Evolutionary conservation across 129 eudicot species (phyloP), one percentile per base, ranked within the genome.

Genomic region (Arctium lappa): DNA sequence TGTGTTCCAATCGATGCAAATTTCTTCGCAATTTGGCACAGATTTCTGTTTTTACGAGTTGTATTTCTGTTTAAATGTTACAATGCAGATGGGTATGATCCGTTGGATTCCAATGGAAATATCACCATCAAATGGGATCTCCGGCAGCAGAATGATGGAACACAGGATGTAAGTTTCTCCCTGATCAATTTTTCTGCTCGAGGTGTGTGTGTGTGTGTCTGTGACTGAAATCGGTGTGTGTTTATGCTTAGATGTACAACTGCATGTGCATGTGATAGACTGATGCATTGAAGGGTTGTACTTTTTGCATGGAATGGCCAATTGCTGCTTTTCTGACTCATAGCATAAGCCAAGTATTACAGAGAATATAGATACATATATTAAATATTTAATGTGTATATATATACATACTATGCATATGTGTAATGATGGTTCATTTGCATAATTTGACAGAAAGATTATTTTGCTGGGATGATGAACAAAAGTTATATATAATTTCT

Each of bases 51-150:
- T 72, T 8, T 56, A 72, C 74, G 79, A 72, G 76, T 31, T 71
- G 46, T 48, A 63, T 82, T 69, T 77, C 42, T 84, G 85, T 50
- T 82, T 36, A 63, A 69, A 31, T 29, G 53, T 8, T 2, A 12
- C 16, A 66, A 73, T 88, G 94, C 88, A 94, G 98, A 86, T 90
- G 97, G 95, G 38, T 94, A 84, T 78, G 97, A 94, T 88, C 84
- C 89, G 6, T 68, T 94, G 89, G 98, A 94, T 86, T 91, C 94
- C 1, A 83, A 85, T 53, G 98, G 94, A 27, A 92, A 92, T 69
- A 82, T 92, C 74, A 94, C 98, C 13, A 87, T 89, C 33, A 89
- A 80, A 83, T 94, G 97, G 98, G 98, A 94, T 87, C 85, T 86
- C 5, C 27, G 81, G 80, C 86, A 83, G 63, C 86, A 79, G 30